Conservation (phyloP, 2,329 filamentous ascomycete genomes). For the Colletotrichum sp. region DNA sequence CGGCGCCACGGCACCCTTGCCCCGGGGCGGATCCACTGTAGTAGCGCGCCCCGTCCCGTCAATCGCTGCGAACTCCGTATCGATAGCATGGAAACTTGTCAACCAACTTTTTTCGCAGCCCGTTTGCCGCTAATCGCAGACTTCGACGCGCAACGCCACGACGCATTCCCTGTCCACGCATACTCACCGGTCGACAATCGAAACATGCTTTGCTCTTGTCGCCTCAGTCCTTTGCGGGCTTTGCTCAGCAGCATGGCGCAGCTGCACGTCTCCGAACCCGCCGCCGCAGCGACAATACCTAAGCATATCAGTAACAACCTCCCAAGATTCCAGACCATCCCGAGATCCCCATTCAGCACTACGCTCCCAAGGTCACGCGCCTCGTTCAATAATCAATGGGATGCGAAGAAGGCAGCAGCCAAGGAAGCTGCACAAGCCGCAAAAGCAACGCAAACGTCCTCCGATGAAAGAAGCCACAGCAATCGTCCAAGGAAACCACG, state of each 20-base stretch:
- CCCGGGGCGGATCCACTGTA: background rate
- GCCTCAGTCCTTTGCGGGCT: slow-evolving; percentile 47
- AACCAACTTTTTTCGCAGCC: background rate
- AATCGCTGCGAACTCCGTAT: background rate
- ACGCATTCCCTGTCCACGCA: background rate
- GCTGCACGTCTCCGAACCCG: slow-evolving; percentile 34
- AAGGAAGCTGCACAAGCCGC: background rate
- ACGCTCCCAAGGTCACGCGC: background rate
- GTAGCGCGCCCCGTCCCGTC: slow-evolving; percentile 6
- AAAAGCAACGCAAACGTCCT: background rate
- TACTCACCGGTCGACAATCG: background rate
- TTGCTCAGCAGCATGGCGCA: slow-evolving; percentile 53
- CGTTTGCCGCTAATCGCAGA: background rate
- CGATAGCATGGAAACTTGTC: background rate
- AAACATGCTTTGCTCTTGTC: slow-evolving; percentile 55
- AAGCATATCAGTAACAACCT: background rate
- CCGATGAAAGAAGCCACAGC: background rate
- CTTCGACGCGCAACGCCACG: background rate
- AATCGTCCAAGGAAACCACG: background rate
- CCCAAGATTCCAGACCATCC: background rate
- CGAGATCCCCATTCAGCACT: background rate
- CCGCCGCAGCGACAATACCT: slow-evolving; percentile 3
- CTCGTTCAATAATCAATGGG: background rate
- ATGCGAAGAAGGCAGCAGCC: background rate
- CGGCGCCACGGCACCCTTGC: slow-evolving; percentile 1